Conservation (phyloP, 148 eudicot species). For the Rhododendron molle region DNA sequence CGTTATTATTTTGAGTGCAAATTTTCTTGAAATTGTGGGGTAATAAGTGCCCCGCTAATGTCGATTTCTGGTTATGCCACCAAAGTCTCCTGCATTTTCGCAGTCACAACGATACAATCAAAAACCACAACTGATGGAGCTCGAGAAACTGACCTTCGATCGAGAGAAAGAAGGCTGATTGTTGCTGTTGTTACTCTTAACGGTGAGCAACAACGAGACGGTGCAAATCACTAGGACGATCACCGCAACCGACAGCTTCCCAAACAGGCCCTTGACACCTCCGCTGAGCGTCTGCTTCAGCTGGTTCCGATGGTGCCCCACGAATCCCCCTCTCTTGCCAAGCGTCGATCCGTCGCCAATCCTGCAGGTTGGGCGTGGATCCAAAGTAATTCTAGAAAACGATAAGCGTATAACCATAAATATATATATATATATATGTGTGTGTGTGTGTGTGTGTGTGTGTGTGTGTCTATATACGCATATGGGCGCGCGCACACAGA, state of each 20-base stretch:
- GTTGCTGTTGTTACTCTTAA: conserved; percentile 17
- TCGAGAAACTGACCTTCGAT: conserved; percentile 34
- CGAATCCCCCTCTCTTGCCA: conserved; percentile 13
- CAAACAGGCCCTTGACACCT: conserved; percentile 47
- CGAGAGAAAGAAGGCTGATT: conserved; percentile 20
- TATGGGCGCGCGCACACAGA: too few relatives aligned
- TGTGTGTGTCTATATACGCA: not conserved
- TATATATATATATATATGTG: too few relatives aligned
- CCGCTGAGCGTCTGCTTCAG: conserved; percentile 51
- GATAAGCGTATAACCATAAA: not conserved
- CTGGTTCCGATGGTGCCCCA: conserved; percentile 37
- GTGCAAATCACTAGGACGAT: conserved; percentile 53
- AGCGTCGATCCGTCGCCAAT: conserved; percentile 2
- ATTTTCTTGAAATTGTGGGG: not conserved
- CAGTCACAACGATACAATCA: not conserved
- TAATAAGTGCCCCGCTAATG: not conserved
- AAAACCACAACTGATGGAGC: not conserved
- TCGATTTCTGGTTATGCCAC: not conserved
- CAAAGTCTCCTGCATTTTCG: not conserved
- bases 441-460: too few relatives aligned
- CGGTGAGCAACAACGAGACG: conserved; percentile 45
- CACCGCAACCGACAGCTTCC: conserved; percentile 48
- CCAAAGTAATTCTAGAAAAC: not conserved
- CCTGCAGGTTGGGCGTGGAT: not conserved
- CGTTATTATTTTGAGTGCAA: not conserved